Evolutionary conservation across 2,329 filamentous ascomycete genomes (phyloP).

Genomic region (Lasiodiplodia sp.): DNA sequence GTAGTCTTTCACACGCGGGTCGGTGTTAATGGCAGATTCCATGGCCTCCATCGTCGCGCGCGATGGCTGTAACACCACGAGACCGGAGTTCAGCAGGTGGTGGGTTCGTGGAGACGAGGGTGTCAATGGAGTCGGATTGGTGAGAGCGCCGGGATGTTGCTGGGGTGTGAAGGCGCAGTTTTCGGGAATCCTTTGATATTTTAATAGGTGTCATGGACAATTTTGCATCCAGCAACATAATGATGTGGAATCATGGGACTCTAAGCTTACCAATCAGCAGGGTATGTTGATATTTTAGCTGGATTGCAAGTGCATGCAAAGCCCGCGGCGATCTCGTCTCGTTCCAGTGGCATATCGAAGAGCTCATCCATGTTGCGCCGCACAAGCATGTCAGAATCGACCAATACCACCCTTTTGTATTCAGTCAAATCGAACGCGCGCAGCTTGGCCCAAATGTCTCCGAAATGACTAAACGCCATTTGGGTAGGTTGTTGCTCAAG

Average conservation of each 20-base stretch:
- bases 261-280: neutral
- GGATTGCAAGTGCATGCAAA: neutral
- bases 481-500: neutral
- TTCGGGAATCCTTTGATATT: neutral
- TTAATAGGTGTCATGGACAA: no score
- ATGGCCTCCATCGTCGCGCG: neutral
- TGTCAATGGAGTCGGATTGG: neutral
- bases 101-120: neutral
- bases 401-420: neutral
- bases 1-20: neutral
- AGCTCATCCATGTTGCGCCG: neutral
- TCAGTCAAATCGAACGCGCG: neutral
- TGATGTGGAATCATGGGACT: no score
- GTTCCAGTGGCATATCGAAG: neutral
- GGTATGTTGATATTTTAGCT: neutral
- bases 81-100: neutral
- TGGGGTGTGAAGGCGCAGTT: neutral
- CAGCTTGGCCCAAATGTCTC: neutral
- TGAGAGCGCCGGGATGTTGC: neutral
- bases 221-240: no score
- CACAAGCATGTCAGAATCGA: neutral
- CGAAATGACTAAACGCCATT: neutral
- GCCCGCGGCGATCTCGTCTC: neutral
- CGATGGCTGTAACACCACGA: neutral
- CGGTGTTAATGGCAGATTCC: neutral